Conservation (phyloP, 106 monocot genomes). For the Agapanthus africanus region DNA sequence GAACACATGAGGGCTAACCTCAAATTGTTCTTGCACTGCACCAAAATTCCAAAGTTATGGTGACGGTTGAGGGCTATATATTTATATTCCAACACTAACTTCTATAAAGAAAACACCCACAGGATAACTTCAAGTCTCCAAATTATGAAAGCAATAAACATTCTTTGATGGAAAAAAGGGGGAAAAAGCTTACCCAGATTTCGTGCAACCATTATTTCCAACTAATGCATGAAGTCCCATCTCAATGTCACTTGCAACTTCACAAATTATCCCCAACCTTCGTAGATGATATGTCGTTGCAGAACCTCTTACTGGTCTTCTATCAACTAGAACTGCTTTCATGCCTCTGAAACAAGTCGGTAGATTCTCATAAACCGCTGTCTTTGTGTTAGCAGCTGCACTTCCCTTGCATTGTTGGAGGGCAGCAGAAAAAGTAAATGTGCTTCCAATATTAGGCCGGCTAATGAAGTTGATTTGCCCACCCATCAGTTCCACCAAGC, state of each 20-base stretch:
- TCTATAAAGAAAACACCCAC: background rate
- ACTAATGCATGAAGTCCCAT: conserved; percentile 26
- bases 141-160: conserved; percentile 1
- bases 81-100: too few species aligned
- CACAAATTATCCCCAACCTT: conserved; percentile 68
- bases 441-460: conserved; percentile 75
- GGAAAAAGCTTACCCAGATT: conserved; percentile 37
- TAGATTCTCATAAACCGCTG: conserved; percentile 37
- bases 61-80: too few species aligned
- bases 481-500: conserved; percentile 90
- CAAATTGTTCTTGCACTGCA: too few species aligned
- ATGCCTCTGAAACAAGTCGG: conserved; percentile 62
- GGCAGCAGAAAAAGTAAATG: conserved; percentile 82
- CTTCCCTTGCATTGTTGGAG: conserved; percentile 31
- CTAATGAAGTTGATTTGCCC: conserved; percentile 80
- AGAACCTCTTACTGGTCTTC: conserved; percentile 62
- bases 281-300: conserved; percentile 83
- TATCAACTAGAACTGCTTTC: conserved; percentile 59
- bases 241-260: conserved; percentile 30
- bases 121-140: background rate
- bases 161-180: too few species aligned
- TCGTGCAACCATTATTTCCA: conserved; percentile 46
- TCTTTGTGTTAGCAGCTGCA: conserved; percentile 27
- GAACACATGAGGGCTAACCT: background rate
- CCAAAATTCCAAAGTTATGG: too few species aligned